These are phyloP conservation scores for Globisporangium cystogenes DNA, from an alignment of 352 stramenopile species.

Conservation along the genomic window DNA sequence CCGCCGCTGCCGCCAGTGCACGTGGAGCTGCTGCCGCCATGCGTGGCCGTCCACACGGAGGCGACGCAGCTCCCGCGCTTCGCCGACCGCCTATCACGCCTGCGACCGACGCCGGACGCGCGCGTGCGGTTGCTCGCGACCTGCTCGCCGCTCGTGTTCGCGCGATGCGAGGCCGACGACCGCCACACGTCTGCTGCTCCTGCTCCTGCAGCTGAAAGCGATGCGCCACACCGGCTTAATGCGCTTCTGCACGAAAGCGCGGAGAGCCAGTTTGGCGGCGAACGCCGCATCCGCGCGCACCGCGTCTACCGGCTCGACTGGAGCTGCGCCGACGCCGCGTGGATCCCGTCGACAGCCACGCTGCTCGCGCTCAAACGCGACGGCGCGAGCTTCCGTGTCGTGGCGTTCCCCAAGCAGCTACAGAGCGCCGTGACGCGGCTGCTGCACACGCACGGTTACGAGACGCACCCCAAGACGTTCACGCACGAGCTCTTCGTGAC, in stretches of 20 bases:
- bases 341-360: slow-evolving; percentile 20
- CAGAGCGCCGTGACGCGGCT: slow-evolving; percentile 27
- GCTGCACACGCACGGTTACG: slow-evolving; percentile 24
- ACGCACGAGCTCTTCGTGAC: slow-evolving; percentile 46
- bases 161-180: not conserved
- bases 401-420: slow-evolving; percentile 31
- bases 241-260: not conserved
- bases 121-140: slow-evolving; percentile 6
- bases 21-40: slow-evolving; percentile 2
- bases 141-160: slow-evolving; percentile 14
- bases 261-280: slow-evolving; percentile 11
- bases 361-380: slow-evolving; percentile 5
- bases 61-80: slow-evolving; percentile 25
- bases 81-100: not conserved
- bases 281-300: slow-evolving; percentile 35
- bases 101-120: not conserved
- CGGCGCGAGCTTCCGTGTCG: slow-evolving; percentile 18
- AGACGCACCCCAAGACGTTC: slow-evolving; percentile 31
- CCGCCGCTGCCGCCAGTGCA: too few species aligned
- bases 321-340: slow-evolving; percentile 33
- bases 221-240: not conserved
- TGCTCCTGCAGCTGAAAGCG: not conserved
- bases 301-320: slow-evolving; percentile 43
- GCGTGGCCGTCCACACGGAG: slow-evolving; percentile 25
- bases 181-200: not conserved